Percentiles rank a stretch among this genome's conserved stretches.
These are phyloP conservation scores for Backusella macrospora DNA, from an alignment of 192 early-diverging fungal genomes.

Conservation along the genomic window DNA sequence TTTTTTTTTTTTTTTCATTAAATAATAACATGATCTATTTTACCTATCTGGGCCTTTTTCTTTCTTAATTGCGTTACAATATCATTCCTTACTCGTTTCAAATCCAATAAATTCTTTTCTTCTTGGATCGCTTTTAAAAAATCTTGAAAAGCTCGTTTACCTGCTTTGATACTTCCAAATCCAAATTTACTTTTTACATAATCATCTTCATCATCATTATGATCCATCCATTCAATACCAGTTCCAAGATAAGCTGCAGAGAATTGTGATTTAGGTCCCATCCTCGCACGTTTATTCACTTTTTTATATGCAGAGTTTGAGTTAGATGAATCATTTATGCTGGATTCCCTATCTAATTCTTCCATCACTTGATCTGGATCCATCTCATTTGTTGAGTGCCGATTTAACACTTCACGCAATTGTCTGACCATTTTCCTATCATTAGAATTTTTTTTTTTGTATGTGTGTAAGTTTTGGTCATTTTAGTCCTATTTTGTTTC, in stretches of 20 bases:
- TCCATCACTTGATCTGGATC: slow-evolving; percentile 27
- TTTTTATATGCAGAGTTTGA: background rate
- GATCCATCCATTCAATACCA: background rate
- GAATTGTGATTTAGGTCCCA: slow-evolving; percentile 28
- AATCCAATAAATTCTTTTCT: slow-evolving; percentile 63
- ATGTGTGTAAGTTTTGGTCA: slow-evolving; percentile 15
- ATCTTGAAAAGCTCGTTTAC: slow-evolving; percentile 63
- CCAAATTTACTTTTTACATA: slow-evolving; percentile 17
- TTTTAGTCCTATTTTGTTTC: slow-evolving; percentile 5
- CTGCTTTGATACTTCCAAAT: slow-evolving; percentile 24
- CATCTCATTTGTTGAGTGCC: slow-evolving; percentile 56
- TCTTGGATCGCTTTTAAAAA: slow-evolving; percentile 74
- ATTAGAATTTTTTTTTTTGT: background rate
- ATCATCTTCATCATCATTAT: background rate
- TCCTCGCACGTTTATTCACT: background rate
- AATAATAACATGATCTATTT: background rate
- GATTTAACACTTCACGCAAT: slow-evolving; percentile 66
- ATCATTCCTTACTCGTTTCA: slow-evolving; percentile 67
- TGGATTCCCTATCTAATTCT: background rate
- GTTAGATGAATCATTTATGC: background rate
- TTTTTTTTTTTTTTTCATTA: background rate
- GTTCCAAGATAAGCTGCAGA: slow-evolving; percentile 24
- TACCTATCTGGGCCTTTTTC: slow-evolving; percentile 60
- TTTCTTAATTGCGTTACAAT: slow-evolving; percentile 76
- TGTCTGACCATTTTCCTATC: slow-evolving; percentile 70